These are phyloP conservation scores for Leccinum cinnamomeum DNA, from an alignment of 1,284 basidiomycete species.

Conservation along the genomic window DNA sequence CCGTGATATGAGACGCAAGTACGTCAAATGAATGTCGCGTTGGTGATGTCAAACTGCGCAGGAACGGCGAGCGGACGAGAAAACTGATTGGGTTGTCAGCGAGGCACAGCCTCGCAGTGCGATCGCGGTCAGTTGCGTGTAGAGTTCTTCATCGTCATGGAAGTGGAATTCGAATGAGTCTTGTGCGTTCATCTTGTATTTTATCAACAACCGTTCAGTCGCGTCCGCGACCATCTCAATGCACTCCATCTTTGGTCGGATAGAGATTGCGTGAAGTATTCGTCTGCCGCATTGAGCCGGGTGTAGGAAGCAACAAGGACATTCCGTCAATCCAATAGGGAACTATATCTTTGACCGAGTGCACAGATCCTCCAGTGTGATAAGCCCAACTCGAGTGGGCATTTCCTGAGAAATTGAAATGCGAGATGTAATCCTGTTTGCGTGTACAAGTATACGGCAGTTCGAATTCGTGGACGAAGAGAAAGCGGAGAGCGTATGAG, in stretches of 20 bases:
- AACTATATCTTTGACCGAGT: slow-evolving; percentile 79
- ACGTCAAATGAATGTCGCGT: too few species aligned
- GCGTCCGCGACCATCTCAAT: slow-evolving; percentile 83
- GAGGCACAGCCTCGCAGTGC: too few species aligned
- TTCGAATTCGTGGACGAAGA: slow-evolving; percentile 43
- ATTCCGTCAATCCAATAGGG: slow-evolving; percentile 55
- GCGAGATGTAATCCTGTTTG: slow-evolving; percentile 86
- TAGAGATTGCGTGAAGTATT: slow-evolving; percentile 68
- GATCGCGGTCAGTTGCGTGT: too few species aligned
- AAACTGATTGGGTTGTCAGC: too few species aligned
- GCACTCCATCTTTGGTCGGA: slow-evolving; percentile 62
- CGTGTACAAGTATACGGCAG: slow-evolving; percentile 63
- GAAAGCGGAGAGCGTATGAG: slow-evolving; percentile 75
- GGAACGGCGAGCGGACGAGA: too few species aligned
- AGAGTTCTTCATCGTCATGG: slow-evolving; percentile 61
- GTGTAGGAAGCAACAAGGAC: slow-evolving; percentile 66
- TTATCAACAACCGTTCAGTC: too few species aligned
- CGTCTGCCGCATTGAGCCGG: slow-evolving; percentile 61
- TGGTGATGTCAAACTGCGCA: too few species aligned
- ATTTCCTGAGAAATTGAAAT: slow-evolving; percentile 66
- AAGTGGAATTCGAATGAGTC: slow-evolving; percentile 61
- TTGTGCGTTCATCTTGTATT: slow-evolving; percentile 77
- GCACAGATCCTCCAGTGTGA: slow-evolving; percentile 84
- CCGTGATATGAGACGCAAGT: too few species aligned
- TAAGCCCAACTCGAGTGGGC: slow-evolving; percentile 59